Evolutionary conservation across 2,329 filamentous ascomycete genomes (phyloP).

Genomic region (Stemphylium beticola): DNA sequence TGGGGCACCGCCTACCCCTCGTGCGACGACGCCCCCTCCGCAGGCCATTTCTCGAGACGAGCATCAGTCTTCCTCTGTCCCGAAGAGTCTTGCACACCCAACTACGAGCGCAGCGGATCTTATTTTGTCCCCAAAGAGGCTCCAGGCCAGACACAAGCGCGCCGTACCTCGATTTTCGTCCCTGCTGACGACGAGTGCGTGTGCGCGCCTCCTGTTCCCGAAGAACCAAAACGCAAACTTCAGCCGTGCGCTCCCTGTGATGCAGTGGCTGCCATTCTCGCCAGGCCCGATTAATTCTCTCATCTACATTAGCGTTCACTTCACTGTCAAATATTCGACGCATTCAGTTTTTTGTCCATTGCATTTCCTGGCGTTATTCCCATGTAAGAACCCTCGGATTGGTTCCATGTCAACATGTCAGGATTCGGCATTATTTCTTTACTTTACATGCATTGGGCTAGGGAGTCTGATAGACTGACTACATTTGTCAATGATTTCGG

Average conservation of each 20-base stretch:
- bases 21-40: constrained; percentile 11
- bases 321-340: constrained; percentile 31
- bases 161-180: constrained; percentile 22
- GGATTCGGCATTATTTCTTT: constrained; percentile 6
- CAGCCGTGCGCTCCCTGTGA: constrained; percentile 32
- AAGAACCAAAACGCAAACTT: constrained; percentile 24
- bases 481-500: constrained; percentile 5
- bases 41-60: constrained; percentile 21
- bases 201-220: constrained; percentile 16
- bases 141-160: constrained; percentile 16
- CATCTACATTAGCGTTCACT: constrained; percentile 14
- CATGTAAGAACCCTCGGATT: constrained; percentile 33
- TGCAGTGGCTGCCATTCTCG: constrained; percentile 34
- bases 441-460: constrained; percentile 7
- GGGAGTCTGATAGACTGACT: constrained; percentile 7
- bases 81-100: constrained; percentile 16
- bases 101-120: constrained; percentile 25
- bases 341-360: constrained; percentile 20
- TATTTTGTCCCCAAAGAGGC: constrained; percentile 19
- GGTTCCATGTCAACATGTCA: constrained; percentile 23
- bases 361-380: constrained; percentile 30
- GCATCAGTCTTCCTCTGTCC: constrained; percentile 13
- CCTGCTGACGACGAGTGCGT: constrained; percentile 23
- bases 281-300: constrained; percentile 23
- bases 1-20: constrained; percentile 27